A percentile compares a stretch with the other conserved stretches of the same genome.
Conservation (phyloP, 2,329 filamentous ascomycete species). For the Pseudogymnoascus pannorum region DNA sequence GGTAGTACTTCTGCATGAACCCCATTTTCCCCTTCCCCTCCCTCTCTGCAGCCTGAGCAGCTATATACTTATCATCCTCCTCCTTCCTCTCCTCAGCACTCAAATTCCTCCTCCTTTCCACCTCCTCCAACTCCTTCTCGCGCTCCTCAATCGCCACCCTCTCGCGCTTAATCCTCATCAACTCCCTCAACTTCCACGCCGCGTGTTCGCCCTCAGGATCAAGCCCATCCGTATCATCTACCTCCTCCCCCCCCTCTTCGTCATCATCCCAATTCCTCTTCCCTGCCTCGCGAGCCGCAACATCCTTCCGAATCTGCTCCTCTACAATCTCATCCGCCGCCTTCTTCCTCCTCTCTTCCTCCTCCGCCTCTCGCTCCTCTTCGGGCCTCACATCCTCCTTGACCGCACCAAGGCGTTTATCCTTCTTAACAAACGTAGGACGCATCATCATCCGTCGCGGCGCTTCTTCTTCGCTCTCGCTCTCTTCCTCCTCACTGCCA, state of each 20-base stretch:
- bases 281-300: slow-evolving; percentile 63
- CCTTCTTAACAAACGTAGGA: slow-evolving; percentile 57
- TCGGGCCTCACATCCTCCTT: slow-evolving; percentile 30
- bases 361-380: slow-evolving; percentile 41
- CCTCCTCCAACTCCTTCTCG: slow-evolving; percentile 80
- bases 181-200: slow-evolving; percentile 88
- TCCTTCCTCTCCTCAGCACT: slow-evolving; percentile 69
- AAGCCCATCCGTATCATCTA: slow-evolving; percentile 82
- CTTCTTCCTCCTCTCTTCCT: slow-evolving; percentile 59
- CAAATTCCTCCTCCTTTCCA: slow-evolving; percentile 80
- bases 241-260: slow-evolving; percentile 61
- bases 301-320: slow-evolving; percentile 77
- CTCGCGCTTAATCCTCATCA: slow-evolving; percentile 81
- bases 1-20: slow-evolving; percentile 93
- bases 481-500: slow-evolving; percentile 23
- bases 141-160: slow-evolving; percentile 75
- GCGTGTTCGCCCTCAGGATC: slow-evolving; percentile 85
- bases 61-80: slow-evolving; percentile 75
- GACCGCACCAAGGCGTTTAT: slow-evolving; percentile 37
- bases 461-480: slow-evolving; percentile 50
- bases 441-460: slow-evolving; percentile 51
- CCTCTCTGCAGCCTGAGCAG: slow-evolving; percentile 54
- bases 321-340: slow-evolving; percentile 75
- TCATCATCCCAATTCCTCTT: slow-evolving; percentile 81
- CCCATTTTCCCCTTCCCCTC: slow-evolving; percentile 68